phyloP scores from a whole-genome alignment of 2,329 filamentous ascomycete genomes.

The Ilyonectria mors-panacis region DNA sequence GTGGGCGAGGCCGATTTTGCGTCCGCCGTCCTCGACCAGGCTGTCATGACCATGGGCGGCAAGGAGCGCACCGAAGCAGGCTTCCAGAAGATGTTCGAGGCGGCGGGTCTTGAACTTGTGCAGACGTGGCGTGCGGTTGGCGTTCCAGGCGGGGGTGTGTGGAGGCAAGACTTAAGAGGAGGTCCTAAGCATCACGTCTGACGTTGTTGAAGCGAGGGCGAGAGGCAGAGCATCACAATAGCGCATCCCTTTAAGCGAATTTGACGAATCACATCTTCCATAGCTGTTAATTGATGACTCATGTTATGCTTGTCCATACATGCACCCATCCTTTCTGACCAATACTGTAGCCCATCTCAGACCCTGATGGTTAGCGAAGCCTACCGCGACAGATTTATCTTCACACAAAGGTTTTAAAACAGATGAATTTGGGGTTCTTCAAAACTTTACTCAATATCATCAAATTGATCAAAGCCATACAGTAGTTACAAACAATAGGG shows the following conservation, averaged over 20 bases:
- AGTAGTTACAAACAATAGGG: no score
- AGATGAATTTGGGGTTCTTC: no score
- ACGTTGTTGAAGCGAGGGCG: neutral
- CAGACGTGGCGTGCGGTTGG: constrained; percentile 43
- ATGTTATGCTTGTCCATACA: neutral
- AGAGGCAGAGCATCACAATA: neutral
- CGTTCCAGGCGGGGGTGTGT: constrained; percentile 46
- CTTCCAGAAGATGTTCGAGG: constrained; percentile 49
- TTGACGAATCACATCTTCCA: neutral
- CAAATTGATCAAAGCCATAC: no score
- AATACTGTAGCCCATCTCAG: no score
- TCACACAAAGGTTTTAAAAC: no score
- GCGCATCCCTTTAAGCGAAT: neutral
- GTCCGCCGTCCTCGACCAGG: constrained; percentile 50
- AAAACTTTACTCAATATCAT: no score
- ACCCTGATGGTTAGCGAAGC: no score
- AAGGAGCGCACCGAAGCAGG: constrained; percentile 51
- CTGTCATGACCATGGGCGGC: constrained; percentile 54
- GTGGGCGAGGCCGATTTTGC: constrained; percentile 50
- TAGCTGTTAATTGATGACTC: neutral
- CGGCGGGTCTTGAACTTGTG: constrained; percentile 50
- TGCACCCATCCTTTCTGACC: no score
- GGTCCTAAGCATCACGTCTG: neutral
- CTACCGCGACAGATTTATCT: no score
- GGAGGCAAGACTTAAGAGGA: constrained; percentile 40